Base-by-base conservation (phyloP, 306 rosid species). In the Purshia tridentata region DNA sequence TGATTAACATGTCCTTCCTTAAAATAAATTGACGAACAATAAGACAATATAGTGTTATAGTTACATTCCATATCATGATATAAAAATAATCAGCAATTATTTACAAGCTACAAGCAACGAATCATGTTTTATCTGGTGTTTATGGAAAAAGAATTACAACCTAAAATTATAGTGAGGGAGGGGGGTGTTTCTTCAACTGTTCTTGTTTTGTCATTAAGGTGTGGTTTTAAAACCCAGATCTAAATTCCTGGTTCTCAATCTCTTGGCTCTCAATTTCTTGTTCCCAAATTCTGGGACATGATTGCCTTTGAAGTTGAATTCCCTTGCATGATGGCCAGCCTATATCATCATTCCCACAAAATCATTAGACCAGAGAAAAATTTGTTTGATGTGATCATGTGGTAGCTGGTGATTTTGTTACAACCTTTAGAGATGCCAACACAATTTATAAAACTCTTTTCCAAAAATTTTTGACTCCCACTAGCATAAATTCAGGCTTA, bases 311-410 rank as follows among this genome's bases (percentile, higher is more conserved):
- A 84, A 45, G 41, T 53, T n/a, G 61, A 10, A 65, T 65, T 46
- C 46, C 72, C 55, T 57, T 68, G 52, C 41, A 11, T 19, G 41
- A 62, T 42, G 70, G n/a, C 55, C 60, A 18, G 46, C 39, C 15
- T 20, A 2, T n/a, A 41, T 51, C 13, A 70, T 65, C 11, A 6
- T 49, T 61, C 80, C 86, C 79, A 76, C 69, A 76, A 40, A 77
- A 74, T 55, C 69, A 71, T 77, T 45, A 59, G 65, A 72, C 57
- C n/a, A 60, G 42, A 61, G 19, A 44, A 45, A 13, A 41, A 29
- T 4, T 16, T 48, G 49, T 57, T 54, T 19, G 5, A 69, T 59
- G 8, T 13, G 3, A 37, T 19, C 3, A 69, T 59, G 8, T 13
- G 3, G 51, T 42, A 46, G 67, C 67, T 15, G 48, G 22, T 61